A percentile compares a stretch with the other conserved stretches of the same genome.
These are phyloP conservation scores for Verbena officinalis DNA, from an alignment of 257 asterid species.

Conservation along the genomic window DNA sequence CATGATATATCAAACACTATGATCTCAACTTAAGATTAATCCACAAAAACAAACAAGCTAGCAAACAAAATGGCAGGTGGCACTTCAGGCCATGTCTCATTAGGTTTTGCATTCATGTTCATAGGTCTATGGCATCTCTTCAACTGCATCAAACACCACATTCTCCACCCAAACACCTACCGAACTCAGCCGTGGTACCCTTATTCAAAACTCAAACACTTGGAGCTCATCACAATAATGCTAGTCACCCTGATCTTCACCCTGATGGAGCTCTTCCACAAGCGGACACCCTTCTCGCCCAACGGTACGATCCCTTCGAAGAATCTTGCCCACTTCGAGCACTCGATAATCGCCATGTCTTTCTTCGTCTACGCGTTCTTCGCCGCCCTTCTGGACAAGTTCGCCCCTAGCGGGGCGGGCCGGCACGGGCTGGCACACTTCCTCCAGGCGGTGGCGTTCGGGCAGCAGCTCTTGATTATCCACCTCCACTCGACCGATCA, in stretches of 20 bases:
- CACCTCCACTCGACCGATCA: conserved; percentile 87
- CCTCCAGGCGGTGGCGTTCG: conserved; percentile 66
- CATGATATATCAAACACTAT: neutral
- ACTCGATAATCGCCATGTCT: conserved; percentile 70
- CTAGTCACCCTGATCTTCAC: conserved; percentile 42
- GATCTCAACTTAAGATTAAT: neutral
- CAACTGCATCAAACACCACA: conserved; percentile 65
- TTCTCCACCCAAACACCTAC: conserved; percentile 56
- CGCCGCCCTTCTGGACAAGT: conserved; percentile 49
- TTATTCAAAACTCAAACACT: conserved; percentile 40
- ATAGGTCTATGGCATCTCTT: conserved; percentile 81
- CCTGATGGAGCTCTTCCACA: conserved; percentile 53
- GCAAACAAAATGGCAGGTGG: conserved; percentile 50
- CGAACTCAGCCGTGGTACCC: conserved; percentile 73
- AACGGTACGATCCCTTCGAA: conserved; percentile 58
- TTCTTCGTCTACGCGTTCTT: conserved; percentile 65
- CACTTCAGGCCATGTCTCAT: conserved; percentile 65
- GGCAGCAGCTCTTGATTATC: conserved; percentile 70
- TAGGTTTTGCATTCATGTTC: conserved; percentile 66
- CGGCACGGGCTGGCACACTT: conserved; percentile 50
- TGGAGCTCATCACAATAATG: conserved; percentile 63
- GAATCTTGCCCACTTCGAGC: conserved; percentile 71
- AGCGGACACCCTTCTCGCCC: conserved; percentile 38
- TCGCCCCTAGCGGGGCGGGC: conserved; percentile 31
- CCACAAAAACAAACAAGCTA: neutral